A percentile compares a stretch with the other conserved stretches of the same genome.
Conservation (phyloP, 106 monocot species). For the Iris macrosiphon region DNA sequence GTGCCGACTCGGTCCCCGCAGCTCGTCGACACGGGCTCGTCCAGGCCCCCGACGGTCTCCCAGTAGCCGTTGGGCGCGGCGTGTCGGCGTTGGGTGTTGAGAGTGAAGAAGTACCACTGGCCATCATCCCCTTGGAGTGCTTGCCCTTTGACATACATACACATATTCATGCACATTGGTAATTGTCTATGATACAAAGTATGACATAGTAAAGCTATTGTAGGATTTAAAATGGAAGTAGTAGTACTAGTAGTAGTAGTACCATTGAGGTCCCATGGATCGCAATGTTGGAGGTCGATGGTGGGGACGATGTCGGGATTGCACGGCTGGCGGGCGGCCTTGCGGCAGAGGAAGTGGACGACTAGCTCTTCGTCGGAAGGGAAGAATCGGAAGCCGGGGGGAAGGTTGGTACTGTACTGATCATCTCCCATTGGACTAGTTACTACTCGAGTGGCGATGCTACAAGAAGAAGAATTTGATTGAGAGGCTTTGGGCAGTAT, state of each 20-base stretch:
- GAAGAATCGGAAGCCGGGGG: conserved; percentile 80
- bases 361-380: conserved; percentile 88
- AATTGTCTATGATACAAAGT: too few species aligned
- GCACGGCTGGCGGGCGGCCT: conserved; percentile 41
- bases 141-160: conserved; percentile 37
- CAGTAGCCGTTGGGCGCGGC: conserved; percentile 45
- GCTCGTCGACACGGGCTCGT: conserved; percentile 31
- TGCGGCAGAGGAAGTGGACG: conserved; percentile 62
- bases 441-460: too few species aligned
- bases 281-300: conserved; percentile 28
- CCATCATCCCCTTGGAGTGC: conserved; percentile 51
- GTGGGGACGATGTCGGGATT: conserved; percentile 67
- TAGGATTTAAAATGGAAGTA: not conserved
- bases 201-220: not conserved
- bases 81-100: conserved; percentile 20
- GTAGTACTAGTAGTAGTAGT: not conserved
- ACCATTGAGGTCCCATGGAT: conserved; percentile 85
- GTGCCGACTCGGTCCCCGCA: conserved; percentile 23
- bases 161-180: not conserved
- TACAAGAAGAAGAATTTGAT: too few species aligned
- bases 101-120: conserved; percentile 68
- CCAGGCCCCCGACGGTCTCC: conserved; percentile 25
- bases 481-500: not conserved
- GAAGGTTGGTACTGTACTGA: conserved; percentile 24
- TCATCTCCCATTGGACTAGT: conserved; percentile 64